Evolutionary conservation across 148 eudicot species (phyloP), one percentile per base, ranked within the genome.

Genomic region (Silene conica): DNA sequence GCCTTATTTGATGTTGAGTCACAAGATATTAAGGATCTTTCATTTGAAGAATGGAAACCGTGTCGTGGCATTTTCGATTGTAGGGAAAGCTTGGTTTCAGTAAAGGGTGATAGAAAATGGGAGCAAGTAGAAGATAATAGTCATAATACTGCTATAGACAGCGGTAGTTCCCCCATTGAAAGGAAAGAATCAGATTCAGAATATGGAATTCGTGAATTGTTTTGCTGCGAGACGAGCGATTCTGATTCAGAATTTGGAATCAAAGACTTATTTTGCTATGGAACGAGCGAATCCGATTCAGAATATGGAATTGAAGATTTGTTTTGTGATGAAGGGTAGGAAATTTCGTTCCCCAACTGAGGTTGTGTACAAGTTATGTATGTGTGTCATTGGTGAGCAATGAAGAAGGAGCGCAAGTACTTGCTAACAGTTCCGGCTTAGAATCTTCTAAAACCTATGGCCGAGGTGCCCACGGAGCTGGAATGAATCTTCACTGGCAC

Each of bases 41-140:
- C 56, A 12, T 68, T 20, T 68, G 9, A 22, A 26, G 1, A 20
- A 8, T 1, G 8, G 1, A 5, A 0, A 8, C 18, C 0, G 28
- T 67, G 71, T 43, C 6, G 41, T 13, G 71, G 71, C 43, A 23
- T 45, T 45, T 67, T 43, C 21, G 71, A 14, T n/a, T 67, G 15
- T 50, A 67, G 19, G 71, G 71, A 67, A 45, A 67, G 71, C 26
- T 34, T 67, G 54, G 71, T 67, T 43, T 67, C 71, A 20, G 22
- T 67, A 16, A 67, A 67, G 50, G 71, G 20, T 14, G 50, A 45
- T 21, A n/a, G 41, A 48, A 10, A 48, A 11, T 48, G 54, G 54
- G 54, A 48, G 54, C 3, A 11, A 10, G 15, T 15, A 2, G 67
- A 3, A 5, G 41, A 26, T 63, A n/a, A n/a, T n/a, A n/a, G n/a